Base-by-base conservation (phyloP, 176 grass and related monocot species). In the Musa itinerans region DNA sequence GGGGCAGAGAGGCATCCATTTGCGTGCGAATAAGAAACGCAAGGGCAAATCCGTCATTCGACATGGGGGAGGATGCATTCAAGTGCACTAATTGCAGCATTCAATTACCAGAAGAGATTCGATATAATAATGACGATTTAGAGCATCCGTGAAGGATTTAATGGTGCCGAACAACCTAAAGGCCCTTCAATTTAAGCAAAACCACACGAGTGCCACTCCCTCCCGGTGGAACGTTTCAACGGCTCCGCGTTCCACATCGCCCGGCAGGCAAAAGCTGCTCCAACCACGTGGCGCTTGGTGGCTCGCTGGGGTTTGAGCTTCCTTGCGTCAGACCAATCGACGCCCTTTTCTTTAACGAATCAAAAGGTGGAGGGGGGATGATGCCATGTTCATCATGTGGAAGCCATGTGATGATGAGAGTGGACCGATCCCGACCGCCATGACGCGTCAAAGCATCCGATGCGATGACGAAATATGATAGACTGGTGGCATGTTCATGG, bases 231-330 rank as follows among this genome's bases (percentile, higher is more conserved):
- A 43, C 34, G 34, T 43, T 43, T 43, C 34, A 6, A 62, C 19
- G 34, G 17, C 19, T 61, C 1, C 6, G 17, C 0, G 16, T n/a
- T 17, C 17, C 57, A 61, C 17, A 61, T 61, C 57, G 7, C 56
- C 29, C 21, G 20, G n/a, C 4, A 1, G 68, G 43, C 8, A 70
- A 51, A 70, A 70, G 68, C 43, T 70, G 68, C 48, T 21, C 19
- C 17, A 6, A 9, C 43, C 67, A 69, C 67, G n/a, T 69, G 67
- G 67, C 29, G 68, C n/a, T 70, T 25, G 68, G 9, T 70, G 68
- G 68, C 9, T 70, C 8, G 14, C 15, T 19, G 3, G 15, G 21
- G 16, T 2, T 64, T 64, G 11, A 69, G 14, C 67, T 20, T 69
- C 29, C 13, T 6, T 6, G 25, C 26, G 15, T 48, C 11, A 5